A percentile compares a stretch with the other conserved stretches of the same genome.
phyloP scores from a whole-genome alignment of 2,329 filamentous ascomycete genomes.

The Periconia digitata region DNA sequence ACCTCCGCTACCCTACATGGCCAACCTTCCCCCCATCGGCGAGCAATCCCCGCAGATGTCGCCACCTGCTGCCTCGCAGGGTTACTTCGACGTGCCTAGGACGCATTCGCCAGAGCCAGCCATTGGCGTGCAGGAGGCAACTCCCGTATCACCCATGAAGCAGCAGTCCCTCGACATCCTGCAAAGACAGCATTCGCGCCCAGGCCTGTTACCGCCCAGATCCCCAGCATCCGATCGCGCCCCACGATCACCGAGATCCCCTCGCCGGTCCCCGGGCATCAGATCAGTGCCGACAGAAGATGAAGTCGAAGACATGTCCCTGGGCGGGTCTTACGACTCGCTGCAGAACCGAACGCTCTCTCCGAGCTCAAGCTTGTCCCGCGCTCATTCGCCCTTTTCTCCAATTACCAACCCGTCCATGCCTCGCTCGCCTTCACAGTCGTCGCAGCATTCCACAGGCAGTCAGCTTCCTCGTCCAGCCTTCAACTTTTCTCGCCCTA shows the following conservation, averaged over 20 bases:
- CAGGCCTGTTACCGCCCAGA: constrained; percentile 43
- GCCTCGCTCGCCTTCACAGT: constrained; percentile 78
- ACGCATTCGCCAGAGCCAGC: constrained; percentile 49
- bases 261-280: constrained; percentile 46
- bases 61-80: constrained; percentile 24
- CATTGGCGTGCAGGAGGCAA: constrained; percentile 46
- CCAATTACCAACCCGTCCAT: constrained; percentile 59
- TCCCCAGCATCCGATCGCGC: constrained; percentile 41
- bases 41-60: constrained; percentile 21
- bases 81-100: constrained; percentile 52
- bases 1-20: constrained; percentile 29
- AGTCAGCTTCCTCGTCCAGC: constrained; percentile 68
- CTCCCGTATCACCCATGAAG: constrained; percentile 43
- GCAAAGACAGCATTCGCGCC: constrained; percentile 21
- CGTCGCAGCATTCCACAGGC: constrained; percentile 74
- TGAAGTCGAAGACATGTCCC: constrained; percentile 69
- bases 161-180: constrained; percentile 46
- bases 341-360: constrained; percentile 75
- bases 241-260: constrained; percentile 25
- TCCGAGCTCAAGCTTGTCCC: constrained; percentile 64
- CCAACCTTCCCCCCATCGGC: constrained; percentile 35
- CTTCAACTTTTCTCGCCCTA: constrained; percentile 91
- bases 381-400: constrained; percentile 64
- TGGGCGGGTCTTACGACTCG: constrained; percentile 63
- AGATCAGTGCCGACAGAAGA: constrained; percentile 52